phyloP scores from a whole-genome alignment of 495 filamentous ascomycete species.

The Clohesyomyces aquaticus region DNA sequence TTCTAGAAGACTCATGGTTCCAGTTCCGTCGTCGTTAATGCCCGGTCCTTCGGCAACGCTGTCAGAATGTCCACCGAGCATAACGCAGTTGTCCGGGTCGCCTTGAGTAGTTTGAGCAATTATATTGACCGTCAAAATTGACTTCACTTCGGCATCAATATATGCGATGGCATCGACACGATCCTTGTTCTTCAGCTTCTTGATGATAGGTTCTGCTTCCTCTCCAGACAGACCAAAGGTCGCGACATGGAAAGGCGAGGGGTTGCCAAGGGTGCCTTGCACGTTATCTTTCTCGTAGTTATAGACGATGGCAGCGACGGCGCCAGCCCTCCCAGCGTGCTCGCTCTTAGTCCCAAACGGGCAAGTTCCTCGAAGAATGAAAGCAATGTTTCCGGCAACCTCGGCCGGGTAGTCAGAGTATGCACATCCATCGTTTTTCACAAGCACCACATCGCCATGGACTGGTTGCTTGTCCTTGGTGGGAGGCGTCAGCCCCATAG shows the following conservation, averaged over 20 bases:
- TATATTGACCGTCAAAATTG: conserved; percentile 57
- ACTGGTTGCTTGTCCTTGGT: conserved; percentile 61
- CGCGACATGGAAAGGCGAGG: conserved; percentile 58
- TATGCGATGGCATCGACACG: conserved; percentile 42
- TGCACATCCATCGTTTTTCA: conserved; percentile 34
- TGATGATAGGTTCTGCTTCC: conserved; percentile 57
- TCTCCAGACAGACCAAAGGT: conserved; percentile 53
- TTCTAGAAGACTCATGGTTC: conserved; percentile 64
- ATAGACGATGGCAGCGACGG: conserved; percentile 64
- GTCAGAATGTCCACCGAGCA: conserved; percentile 70
- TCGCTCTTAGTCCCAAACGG: conserved; percentile 65
- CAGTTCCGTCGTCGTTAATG: conserved; percentile 72
- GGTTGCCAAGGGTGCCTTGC: conserved; percentile 50
- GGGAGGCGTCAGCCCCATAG: conserved; percentile 65
- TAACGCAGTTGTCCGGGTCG: conserved; percentile 66
- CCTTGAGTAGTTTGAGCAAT: conserved; percentile 68
- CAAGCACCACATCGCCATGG: conserved; percentile 38
- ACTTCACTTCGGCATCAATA: conserved; percentile 50
- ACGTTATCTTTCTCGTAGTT: conserved; percentile 58
- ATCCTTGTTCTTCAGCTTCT: conserved; percentile 56
- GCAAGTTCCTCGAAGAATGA: conserved; percentile 66
- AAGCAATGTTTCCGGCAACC: conserved; percentile 61
- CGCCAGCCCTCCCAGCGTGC: conserved; percentile 61
- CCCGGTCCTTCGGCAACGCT: conserved; percentile 66
- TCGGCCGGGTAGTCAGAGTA: conserved; percentile 58